Evolutionary conservation across 495 filamentous ascomycete genomes (phyloP).

Genomic region (Talaromyces trachyspermus): DNA sequence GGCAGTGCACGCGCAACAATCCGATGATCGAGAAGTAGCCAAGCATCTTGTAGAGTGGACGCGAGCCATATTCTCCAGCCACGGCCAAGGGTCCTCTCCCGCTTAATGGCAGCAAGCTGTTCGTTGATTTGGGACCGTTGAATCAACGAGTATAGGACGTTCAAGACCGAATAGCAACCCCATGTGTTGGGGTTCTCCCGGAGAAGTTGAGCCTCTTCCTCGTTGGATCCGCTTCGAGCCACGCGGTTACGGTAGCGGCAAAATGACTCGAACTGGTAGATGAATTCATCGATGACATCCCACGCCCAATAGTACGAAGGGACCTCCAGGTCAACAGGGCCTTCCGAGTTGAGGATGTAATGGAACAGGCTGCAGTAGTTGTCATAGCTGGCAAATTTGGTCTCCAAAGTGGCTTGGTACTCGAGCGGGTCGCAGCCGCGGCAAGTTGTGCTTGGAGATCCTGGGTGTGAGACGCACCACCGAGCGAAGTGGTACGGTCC

Average conservation of each 20-base stretch:
- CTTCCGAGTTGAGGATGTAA: conserved; percentile 97
- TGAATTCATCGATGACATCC: conserved; percentile 99
- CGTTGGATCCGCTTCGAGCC: conserved; percentile 74
- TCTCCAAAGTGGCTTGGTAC: conserved; percentile 86
- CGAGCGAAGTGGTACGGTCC: conserved; percentile 52
- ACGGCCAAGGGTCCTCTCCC: conserved; percentile 81
- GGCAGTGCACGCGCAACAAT: conserved; percentile 88
- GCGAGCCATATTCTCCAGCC: conserved; percentile 89
- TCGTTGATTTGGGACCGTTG: conserved; percentile 96
- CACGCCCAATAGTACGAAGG: conserved; percentile 99
- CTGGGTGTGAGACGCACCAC: conserved; percentile 44
- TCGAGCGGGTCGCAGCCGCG: conserved; percentile 91
- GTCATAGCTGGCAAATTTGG: conserved; percentile 97
- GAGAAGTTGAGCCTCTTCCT: conserved; percentile 83
- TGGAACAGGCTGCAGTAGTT: conserved; percentile 99
- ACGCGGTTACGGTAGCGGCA: conserved; percentile 90
- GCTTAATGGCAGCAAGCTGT: conserved; percentile 90
- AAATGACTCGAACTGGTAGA: conserved; percentile 99
- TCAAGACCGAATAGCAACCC: conserved; percentile 99
- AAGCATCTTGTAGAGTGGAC: conserved; percentile 93
- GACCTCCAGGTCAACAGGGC: conserved; percentile 90
- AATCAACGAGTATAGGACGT: conserved; percentile 98
- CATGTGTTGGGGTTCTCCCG: conserved; percentile 97
- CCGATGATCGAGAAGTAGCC: conserved; percentile 99
- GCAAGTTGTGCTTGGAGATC: conserved; percentile 88